Base-by-base conservation (phyloP, 163 green algal species). In the Scenedesmus sp. region DNA sequence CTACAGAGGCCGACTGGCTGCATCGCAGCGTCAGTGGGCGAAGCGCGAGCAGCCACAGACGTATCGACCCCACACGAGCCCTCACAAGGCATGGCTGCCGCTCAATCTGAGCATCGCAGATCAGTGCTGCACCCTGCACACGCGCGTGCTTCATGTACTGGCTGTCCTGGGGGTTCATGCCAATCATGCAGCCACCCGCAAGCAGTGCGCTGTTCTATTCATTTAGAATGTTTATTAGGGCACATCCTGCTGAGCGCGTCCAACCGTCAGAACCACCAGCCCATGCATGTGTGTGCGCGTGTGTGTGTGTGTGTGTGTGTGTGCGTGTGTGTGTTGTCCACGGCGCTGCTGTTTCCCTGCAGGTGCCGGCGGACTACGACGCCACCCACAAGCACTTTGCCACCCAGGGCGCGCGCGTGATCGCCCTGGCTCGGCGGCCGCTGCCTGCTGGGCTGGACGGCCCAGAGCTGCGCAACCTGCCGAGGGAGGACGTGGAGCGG, bases 371-470 rank as follows among this genome's bases (percentile, higher is more conserved):
- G 3, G 92, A 96, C 73, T 99, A 99, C 90, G 96, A 98, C 78
- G 59, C 51, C 22, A 92, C 94, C 42, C 98, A 99, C 97, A 97
- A 97, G 90, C 89, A 79, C 13, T 98, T 97, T 87, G 99, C 98
- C 0, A 91, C 97, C 16, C 94, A 99, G 93, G 98, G 98, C 16
- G 96, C 95, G 0, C 97, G 98, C 42, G 97, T 99, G 22, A 98
- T 99, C 61, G 97, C 98, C 10, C 94, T 99, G 70, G 98, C 98
- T 3, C 95, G 95, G 86, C 96, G 96, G 83, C 59, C 87, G 42
- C 78, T 93, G 80, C 73, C 53, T 33, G 40, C 53, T 6, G 83
- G 91, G 18, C 43, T 94, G 80, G 87, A 90, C 56, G 59, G 92
- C 1, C 82, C 93, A 0, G 93, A 93, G 70, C 83, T 98, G 81